These are phyloP conservation scores for Fusarium ambrosium DNA, from an alignment of 2,329 filamentous ascomycete species.

Conservation along the genomic window DNA sequence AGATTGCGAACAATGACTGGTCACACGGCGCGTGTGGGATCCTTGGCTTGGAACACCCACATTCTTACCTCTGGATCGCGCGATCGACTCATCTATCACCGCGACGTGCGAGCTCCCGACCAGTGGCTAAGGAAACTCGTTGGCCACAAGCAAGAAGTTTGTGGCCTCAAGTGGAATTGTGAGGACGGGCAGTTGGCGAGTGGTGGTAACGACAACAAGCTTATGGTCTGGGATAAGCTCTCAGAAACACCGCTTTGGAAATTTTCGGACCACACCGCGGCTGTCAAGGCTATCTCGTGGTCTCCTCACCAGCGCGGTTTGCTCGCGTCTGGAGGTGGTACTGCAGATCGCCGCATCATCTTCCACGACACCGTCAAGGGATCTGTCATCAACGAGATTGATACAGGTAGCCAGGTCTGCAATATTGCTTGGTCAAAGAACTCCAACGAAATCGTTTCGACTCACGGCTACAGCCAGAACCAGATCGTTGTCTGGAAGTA, in stretches of 20 bases:
- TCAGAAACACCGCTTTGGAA: constrained; percentile 94
- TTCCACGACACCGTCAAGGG: constrained; percentile 97
- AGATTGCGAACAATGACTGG: constrained; percentile 96
- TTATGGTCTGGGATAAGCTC: constrained; percentile 98
- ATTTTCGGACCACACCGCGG: constrained; percentile 94
- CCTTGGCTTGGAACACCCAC: constrained; percentile 97
- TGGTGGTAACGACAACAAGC: constrained; percentile 97
- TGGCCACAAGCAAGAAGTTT: constrained; percentile 98
- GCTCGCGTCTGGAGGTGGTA: constrained; percentile 95
- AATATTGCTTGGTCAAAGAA: constrained; percentile 98
- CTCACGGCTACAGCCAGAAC: constrained; percentile 97
- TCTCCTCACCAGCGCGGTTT: constrained; percentile 95
- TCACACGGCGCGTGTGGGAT: constrained; percentile 92
- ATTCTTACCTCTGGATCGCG: constrained; percentile 96
- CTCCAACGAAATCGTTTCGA: constrained; percentile 96
- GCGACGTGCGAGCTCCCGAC: constrained; percentile 92
- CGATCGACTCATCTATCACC: constrained; percentile 93
- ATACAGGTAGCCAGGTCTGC: constrained; percentile 98
- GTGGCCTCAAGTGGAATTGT: constrained; percentile 95
- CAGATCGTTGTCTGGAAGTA: constrained; percentile 99
- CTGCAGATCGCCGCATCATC: constrained; percentile 94
- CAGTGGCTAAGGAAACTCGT: constrained; percentile 90
- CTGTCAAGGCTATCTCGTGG: constrained; percentile 98
- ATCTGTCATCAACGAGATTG: constrained; percentile 84
- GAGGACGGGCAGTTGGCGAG: constrained; percentile 95